phyloP scores from a whole-genome alignment of 2,329 filamentous ascomycete species.

The Aspergillus ochraceoroseus region DNA sequence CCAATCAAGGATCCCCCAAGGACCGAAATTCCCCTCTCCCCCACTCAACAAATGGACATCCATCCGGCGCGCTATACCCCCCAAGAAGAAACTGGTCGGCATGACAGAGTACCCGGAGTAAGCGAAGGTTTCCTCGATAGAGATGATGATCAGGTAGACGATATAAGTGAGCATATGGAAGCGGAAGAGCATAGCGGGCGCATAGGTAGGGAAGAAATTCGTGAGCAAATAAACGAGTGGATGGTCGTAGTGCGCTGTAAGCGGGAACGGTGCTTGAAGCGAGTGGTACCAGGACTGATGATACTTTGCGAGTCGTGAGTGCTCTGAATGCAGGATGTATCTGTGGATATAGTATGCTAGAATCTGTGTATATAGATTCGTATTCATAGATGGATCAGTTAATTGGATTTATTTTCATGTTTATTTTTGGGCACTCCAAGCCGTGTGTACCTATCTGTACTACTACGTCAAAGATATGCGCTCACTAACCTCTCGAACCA shows the following conservation, averaged over 20 bases:
- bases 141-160: slow-evolving; percentile 51
- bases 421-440: no score
- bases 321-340: slow-evolving; percentile 60
- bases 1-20: slow-evolving; percentile 46
- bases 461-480: not conserved
- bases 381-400: slow-evolving; percentile 3
- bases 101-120: slow-evolving; percentile 57
- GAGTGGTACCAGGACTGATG: slow-evolving; percentile 56
- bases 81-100: slow-evolving; percentile 54
- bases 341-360: slow-evolving; percentile 66
- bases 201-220: slow-evolving; percentile 54
- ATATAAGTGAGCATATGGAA: slow-evolving; percentile 59
- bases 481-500: slow-evolving; percentile 54
- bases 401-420: not conserved
- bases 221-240: slow-evolving; percentile 52
- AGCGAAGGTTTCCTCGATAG: slow-evolving; percentile 57
- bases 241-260: slow-evolving; percentile 59
- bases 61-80: slow-evolving; percentile 54
- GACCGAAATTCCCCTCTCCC: slow-evolving; percentile 45
- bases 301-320: slow-evolving; percentile 46
- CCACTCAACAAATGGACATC: slow-evolving; percentile 52
- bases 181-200: slow-evolving; percentile 53
- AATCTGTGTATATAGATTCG: slow-evolving; percentile 22
- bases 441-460: no score
- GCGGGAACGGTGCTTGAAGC: slow-evolving; percentile 50